Evolutionary conservation across 768 basidiomycete species (phyloP), one percentile per base, ranked within the genome.

Genomic region (Chiua virens): DNA sequence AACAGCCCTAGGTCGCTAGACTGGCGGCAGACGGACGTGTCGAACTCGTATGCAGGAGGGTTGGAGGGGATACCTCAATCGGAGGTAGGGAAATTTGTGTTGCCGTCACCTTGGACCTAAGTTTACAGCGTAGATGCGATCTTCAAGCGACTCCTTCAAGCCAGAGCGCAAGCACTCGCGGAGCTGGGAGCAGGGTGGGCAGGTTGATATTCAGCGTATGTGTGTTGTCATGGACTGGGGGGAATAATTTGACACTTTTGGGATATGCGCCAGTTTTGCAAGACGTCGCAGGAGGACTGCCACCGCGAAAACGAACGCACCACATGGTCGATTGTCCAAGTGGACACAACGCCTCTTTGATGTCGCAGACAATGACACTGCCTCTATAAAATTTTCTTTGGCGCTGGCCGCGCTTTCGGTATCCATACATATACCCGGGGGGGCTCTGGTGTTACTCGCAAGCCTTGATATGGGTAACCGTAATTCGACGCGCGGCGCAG

Each of bases 261-360:
- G 52, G 34, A 15, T 15, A 17, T 8, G 23, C 34, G 21, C 21
- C 27, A 67, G 67, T 67, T 23, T 48, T 71, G 42, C 73, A 82
- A 70, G 81, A 82, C 56, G 72, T 83, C 55, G 66, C 79, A 52
- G 73, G 72, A 53, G 73, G 72, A 37, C 62, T 83, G 41, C 81
- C 83, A 17, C 64, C 72, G 20, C 76, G 85, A 62, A 86, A 86
- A 69, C 80, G 85, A 48, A 70, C 78, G 20, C 85, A 86, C 66
- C 83, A 85, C 63, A 79, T 85, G 75, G 80, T 84, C 69, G 73
- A 84, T 63, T n/a, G n/a, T n/a, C 67, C 64, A 73, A 81, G 58
- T 66, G 79, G 73, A 47, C 69, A 73, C 61, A 76, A 72, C 53
- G 71, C 77, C 44, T 73, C 80, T 41, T 58, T 85, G 58, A 82